A percentile compares a stretch with the other conserved stretches of the same genome.
Conservation (phyloP, 768 basidiomycete genomes). For the Pisolithus tinctorius region DNA sequence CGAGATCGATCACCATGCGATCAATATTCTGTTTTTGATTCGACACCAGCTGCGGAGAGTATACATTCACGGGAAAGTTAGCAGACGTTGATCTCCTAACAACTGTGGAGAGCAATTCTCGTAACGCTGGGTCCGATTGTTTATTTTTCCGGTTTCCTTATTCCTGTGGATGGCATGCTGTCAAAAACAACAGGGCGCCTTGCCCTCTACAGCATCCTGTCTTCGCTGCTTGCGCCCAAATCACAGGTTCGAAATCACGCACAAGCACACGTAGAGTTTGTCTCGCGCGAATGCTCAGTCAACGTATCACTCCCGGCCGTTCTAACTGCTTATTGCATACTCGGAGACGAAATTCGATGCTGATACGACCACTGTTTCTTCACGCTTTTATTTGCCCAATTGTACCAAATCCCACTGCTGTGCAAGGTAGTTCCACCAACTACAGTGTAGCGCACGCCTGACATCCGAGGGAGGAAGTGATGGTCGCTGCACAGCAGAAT, state of each 20-base stretch:
- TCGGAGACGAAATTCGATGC: slow-evolving; percentile 64
- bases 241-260: slow-evolving; percentile 3
- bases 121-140: slow-evolving; percentile 54
- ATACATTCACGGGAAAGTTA: slow-evolving; percentile 63
- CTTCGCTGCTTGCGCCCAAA: slow-evolving; percentile 43
- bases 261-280: slow-evolving; percentile 66
- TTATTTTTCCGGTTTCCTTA: background rate
- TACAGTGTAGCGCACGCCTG: slow-evolving; percentile 69
- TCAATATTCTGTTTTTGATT: slow-evolving; percentile 56
- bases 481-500: slow-evolving; percentile 35
- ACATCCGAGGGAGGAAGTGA: slow-evolving; percentile 53
- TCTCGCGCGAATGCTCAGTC: slow-evolving; percentile 82
- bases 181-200: slow-evolving; percentile 45
- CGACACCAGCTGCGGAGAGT: slow-evolving; percentile 72
- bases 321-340: slow-evolving; percentile 88
- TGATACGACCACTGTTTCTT: slow-evolving; percentile 46
- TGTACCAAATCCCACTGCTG: slow-evolving; percentile 8
- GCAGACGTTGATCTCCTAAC: slow-evolving; percentile 74
- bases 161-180: slow-evolving; percentile 31
- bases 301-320: slow-evolving; percentile 95
- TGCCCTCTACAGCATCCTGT: slow-evolving; percentile 47
- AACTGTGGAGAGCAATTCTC: slow-evolving; percentile 66
- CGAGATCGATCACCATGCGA: slow-evolving; percentile 75
- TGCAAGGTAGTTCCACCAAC: slow-evolving; percentile 58
- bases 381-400: background rate